Evolutionary conservation across 2,329 filamentous ascomycete genomes (phyloP), one percentile per base, ranked within the genome.

Genomic region (Botrytis pseudocinerea): DNA sequence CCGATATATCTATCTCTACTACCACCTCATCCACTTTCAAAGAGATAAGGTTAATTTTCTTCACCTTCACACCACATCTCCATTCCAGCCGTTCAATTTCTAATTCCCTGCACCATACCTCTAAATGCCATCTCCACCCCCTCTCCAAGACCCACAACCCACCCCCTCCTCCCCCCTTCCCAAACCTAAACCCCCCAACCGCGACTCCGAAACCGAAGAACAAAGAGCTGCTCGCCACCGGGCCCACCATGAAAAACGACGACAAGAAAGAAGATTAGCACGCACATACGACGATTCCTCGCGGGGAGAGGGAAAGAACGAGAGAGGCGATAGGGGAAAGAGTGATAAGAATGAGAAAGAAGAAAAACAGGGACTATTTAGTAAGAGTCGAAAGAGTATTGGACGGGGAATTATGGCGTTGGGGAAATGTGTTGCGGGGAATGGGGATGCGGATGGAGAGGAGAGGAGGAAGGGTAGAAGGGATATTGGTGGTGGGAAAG

Each of bases 311-410:
- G 2, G 22, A 2, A 62, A n/a, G n/a, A 22, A n/a, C 5, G 48
- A 22, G 35, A 57, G 22, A n/a, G 10, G 2, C 7, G 59, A 46
- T 40, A n/a, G 18, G n/a, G 18, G 6, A 12, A 57, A 25, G n/a
- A 18, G 35, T 16, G 59, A 32, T 3, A 28, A 22, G 10, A 25
- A 2, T 3, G 28, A n/a, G 2, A 32, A 40, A 20, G 65, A 69
- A 28, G 51, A 60, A 32, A 35, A 66, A 28, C 38, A 22, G 16
- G 60, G 69, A 5, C 28, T 62, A 12, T 51, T 71, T 1, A 44
- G n/a, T 4, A 71, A 32, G n/a, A 71, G 44, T 51, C 44, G 69
- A 35, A 63, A 32, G 44, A 71, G 44, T 40, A 64, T 71, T 28
- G 69, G 69, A 14, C 14, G 69, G 2, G 46, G 44, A 1, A 64